phyloP scores from a whole-genome alignment of 257 asterid genomes.

The Buddleja alternifolia region DNA sequence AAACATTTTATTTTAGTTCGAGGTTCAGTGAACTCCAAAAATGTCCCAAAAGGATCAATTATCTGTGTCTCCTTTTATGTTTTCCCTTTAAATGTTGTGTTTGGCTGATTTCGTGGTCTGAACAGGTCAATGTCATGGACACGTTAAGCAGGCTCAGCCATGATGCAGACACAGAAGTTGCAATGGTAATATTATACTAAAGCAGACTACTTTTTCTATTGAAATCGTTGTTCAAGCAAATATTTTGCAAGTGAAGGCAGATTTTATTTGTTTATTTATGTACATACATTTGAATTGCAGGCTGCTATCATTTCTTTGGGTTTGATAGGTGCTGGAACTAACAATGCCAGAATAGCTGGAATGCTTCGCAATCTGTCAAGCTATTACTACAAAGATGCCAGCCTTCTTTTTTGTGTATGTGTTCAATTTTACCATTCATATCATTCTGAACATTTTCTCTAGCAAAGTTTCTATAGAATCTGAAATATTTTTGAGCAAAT shows the following conservation, averaged over 20 bases:
- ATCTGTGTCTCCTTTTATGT: not conserved
- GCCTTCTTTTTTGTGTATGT: conserved; percentile 89
- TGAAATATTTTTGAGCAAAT: conserved; percentile 4
- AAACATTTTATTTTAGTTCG: not conserved
- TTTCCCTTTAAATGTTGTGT: not conserved
- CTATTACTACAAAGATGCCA: conserved; percentile 95
- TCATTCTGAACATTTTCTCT: no score
- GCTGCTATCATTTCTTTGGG: conserved; percentile 92
- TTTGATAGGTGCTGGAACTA: conserved; percentile 97
- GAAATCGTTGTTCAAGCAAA: not conserved
- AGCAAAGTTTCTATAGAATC: not conserved
- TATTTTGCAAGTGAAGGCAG: not conserved
- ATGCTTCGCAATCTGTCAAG: conserved; percentile 97
- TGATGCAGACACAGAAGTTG: conserved; percentile 96
- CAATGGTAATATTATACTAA: conserved; percentile 60
- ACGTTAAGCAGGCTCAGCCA: conserved; percentile 98
- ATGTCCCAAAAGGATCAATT: not conserved
- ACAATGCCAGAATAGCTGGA: conserved; percentile 98
- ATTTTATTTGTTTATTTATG: not conserved
- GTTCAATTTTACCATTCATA: conserved; percentile 16
- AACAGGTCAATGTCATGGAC: conserved; percentile 98
- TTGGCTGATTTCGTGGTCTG: conserved; percentile 32
- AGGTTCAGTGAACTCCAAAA: conserved; percentile 1
- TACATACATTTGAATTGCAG: conserved; percentile 42
- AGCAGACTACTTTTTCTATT: conserved; percentile 9